A percentile compares a stretch with the other conserved stretches of the same genome.
These are phyloP conservation scores for Ambrosia artemisiifolia DNA, from an alignment of 129 eudicot genomes.

Conservation along the genomic window DNA sequence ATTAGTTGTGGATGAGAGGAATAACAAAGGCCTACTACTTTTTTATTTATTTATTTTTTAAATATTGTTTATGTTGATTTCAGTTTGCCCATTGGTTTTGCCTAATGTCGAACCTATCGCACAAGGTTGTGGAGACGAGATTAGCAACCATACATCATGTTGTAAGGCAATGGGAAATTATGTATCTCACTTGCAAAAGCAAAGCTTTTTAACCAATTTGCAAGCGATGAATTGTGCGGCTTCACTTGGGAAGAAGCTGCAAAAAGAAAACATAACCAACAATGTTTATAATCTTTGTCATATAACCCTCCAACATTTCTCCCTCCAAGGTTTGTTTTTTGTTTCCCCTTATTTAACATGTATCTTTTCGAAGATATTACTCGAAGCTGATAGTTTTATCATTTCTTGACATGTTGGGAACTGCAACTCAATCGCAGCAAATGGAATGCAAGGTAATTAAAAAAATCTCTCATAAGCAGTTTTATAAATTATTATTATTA, in stretches of 20 bases:
- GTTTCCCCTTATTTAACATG: background rate
- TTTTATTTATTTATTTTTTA: background rate
- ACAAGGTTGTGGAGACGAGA: constrained; percentile 53
- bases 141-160: constrained; percentile 55
- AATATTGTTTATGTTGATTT: constrained; percentile 2
- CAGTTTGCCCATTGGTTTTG: constrained; percentile 88
- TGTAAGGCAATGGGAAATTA: constrained; percentile 65
- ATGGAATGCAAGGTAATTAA: constrained; percentile 62
- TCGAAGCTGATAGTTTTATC: constrained; percentile 33
- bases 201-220: constrained; percentile 88
- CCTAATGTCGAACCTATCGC: constrained; percentile 57
- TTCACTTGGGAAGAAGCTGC: constrained; percentile 71
- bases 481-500: background rate
- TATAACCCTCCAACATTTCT: constrained; percentile 83
- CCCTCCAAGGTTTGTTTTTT: constrained; percentile 75
- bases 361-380: background rate
- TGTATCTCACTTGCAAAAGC: constrained; percentile 80
- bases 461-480: constrained; percentile 1
- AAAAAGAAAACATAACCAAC: constrained; percentile 64
- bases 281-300: constrained; percentile 74
- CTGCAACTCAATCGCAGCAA: constrained; percentile 42
- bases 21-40: too few species aligned
- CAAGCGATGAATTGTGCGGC: constrained; percentile 98
- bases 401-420: constrained; percentile 36
- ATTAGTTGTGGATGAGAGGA: too few species aligned